Conservation (phyloP, 768 basidiomycete species). For the Paxillus ammoniavirescens region DNA sequence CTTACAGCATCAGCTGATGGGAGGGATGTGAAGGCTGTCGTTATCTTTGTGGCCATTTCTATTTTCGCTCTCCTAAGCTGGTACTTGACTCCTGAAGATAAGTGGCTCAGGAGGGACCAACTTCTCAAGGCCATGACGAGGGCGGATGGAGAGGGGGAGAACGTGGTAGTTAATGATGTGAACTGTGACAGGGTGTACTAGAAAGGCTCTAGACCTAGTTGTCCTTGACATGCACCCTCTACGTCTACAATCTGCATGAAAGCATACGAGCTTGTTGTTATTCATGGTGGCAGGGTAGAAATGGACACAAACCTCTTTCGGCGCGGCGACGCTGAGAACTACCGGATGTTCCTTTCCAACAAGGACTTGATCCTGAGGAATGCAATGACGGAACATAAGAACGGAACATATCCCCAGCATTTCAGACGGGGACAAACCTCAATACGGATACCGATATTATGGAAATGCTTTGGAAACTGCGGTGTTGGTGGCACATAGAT, state of each 20-base stretch:
- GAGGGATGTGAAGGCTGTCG: slow-evolving; percentile 52
- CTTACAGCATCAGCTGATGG: slow-evolving; percentile 8
- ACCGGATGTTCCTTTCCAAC: slow-evolving; percentile 59
- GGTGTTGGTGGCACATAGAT: slow-evolving; percentile 84
- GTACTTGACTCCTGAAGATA: slow-evolving; percentile 76
- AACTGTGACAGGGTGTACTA: slow-evolving; percentile 20
- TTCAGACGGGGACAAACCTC: slow-evolving; percentile 49
- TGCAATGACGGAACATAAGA: slow-evolving; percentile 11
- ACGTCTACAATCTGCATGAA: slow-evolving; percentile 59
- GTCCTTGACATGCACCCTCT: slow-evolving; percentile 77
- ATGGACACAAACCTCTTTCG: slow-evolving; percentile 67
- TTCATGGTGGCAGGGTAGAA: background rate
- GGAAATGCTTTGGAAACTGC: slow-evolving; percentile 83
- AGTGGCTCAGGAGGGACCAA: slow-evolving; percentile 73
- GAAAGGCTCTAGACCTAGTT: slow-evolving; percentile 59
- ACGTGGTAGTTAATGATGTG: background rate
- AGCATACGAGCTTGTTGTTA: slow-evolving; percentile 2
- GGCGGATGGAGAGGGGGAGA: slow-evolving; percentile 8
- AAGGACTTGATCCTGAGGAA: slow-evolving; percentile 65
- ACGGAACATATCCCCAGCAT: background rate
- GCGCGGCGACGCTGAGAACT: slow-evolving; percentile 69
- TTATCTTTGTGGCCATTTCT: slow-evolving; percentile 78
- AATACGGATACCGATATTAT: slow-evolving; percentile 89
- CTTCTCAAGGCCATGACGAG: slow-evolving; percentile 48
- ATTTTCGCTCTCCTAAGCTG: slow-evolving; percentile 75